Evolutionary conservation across 345 rosid genomes (phyloP).

Genomic region (Camelina hispida): DNA sequence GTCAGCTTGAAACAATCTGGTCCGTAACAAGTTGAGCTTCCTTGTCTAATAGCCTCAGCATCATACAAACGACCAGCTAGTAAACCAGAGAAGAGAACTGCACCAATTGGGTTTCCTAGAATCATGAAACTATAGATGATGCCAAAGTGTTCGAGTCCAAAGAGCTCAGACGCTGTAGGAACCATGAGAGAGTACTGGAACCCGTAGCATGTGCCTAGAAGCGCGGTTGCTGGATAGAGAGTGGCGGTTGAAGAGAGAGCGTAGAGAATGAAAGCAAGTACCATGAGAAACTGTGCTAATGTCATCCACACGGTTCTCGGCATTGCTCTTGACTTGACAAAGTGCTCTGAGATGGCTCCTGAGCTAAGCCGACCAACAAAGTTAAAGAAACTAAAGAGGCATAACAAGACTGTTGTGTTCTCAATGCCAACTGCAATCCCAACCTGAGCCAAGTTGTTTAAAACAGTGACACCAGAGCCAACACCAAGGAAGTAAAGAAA

Average conservation of each 20-base stretch:
- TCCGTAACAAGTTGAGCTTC: conserved; percentile 68
- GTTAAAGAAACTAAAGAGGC: conserved; percentile 75
- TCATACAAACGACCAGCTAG: conserved; percentile 77
- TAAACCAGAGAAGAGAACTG: conserved; percentile 71
- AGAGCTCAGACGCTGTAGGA: conserved; percentile 84
- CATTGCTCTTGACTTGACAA: conserved; percentile 68
- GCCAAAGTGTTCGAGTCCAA: conserved; percentile 79
- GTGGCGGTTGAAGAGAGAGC: conserved; percentile 54
- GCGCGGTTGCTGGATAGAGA: conserved; percentile 61
- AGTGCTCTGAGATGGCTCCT: conserved; percentile 79
- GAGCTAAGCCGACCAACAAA: conserved; percentile 82
- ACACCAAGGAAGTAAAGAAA: conserved; percentile 73
- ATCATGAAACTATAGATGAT: conserved; percentile 65
- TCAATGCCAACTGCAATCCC: conserved; percentile 66
- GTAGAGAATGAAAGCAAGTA: conserved; percentile 55
- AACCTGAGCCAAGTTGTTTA: conserved; percentile 87
- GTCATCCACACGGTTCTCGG: conserved; percentile 83
- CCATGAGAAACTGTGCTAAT: conserved; percentile 58
- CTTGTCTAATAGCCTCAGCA: conserved; percentile 76
- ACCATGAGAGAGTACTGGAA: conserved; percentile 55
- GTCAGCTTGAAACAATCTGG: conserved; percentile 72
- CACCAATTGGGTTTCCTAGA: conserved; percentile 87
- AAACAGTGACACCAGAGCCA: conserved; percentile 81
- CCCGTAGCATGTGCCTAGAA: conserved; percentile 71
- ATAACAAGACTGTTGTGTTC: conserved; percentile 64